Evolutionary conservation across 148 eudicot genomes (phyloP).

Genomic region (Cornus florida): DNA sequence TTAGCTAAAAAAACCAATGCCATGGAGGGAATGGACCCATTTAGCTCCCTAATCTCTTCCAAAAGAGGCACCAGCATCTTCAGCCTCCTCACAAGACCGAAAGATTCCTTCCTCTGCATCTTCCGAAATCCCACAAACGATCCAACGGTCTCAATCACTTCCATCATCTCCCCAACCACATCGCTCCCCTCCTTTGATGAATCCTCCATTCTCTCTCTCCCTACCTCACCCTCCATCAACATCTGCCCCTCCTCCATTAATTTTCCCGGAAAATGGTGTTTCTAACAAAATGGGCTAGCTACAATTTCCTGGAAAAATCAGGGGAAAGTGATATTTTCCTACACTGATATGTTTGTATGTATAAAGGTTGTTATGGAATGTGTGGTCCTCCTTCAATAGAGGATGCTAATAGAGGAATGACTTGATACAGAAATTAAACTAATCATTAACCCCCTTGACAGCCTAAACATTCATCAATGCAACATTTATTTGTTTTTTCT

Average conservation of each 20-base stretch:
- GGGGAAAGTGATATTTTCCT: neutral
- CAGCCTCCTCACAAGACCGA: slow-evolving; percentile 48
- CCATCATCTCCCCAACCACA: slow-evolving; percentile 37
- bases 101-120: slow-evolving; percentile 65
- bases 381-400: too few species aligned
- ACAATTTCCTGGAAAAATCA: neutral
- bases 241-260: neutral
- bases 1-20: slow-evolving; percentile 34
- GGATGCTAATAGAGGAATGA: too few species aligned
- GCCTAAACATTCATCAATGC: too few species aligned
- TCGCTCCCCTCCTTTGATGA: slow-evolving; percentile 3
- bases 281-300: neutral
- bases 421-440: too few species aligned
- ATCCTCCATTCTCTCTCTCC: slow-evolving; percentile 1
- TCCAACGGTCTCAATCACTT: slow-evolving; percentile 42
- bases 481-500: too few species aligned
- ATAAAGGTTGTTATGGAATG: too few species aligned
- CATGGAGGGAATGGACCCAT: slow-evolving; percentile 25
- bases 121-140: slow-evolving; percentile 50
- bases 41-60: slow-evolving; percentile 61
- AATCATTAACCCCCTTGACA: too few species aligned
- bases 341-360: too few species aligned
- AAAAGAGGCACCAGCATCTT: slow-evolving; percentile 56
- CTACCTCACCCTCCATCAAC: neutral
- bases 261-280: neutral